Conservation (phyloP, 2,329 filamentous ascomycete species). For the Xylaria sp. region DNA sequence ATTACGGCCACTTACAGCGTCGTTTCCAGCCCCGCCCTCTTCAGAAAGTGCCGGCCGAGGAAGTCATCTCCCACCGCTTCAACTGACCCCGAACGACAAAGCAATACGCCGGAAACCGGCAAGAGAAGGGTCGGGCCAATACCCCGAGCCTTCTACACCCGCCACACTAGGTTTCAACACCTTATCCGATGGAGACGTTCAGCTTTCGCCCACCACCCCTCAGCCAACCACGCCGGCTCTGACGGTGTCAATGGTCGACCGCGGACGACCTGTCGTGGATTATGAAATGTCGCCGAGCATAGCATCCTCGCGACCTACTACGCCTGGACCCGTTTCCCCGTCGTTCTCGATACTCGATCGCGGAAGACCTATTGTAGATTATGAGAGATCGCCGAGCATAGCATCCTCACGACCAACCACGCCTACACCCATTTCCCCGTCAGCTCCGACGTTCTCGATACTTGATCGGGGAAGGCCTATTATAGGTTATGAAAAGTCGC, state of each 20-base stretch:
- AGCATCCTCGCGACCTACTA: neutral
- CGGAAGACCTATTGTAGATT: constrained; percentile 33
- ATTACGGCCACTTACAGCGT: constrained; percentile 9
- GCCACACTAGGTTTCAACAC: constrained; percentile 27
- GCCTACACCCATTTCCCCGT: constrained; percentile 19
- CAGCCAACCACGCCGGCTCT: constrained; percentile 28
- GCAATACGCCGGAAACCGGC: constrained; percentile 45
- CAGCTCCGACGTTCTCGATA: constrained; percentile 29
- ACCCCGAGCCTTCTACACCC: constrained; percentile 31
- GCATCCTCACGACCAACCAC: neutral
- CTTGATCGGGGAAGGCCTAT: constrained; percentile 35
- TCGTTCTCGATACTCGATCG: constrained; percentile 37
- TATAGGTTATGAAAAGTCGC: constrained; percentile 26
- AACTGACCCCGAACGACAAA: constrained; percentile 31
- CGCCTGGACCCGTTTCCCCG: constrained; percentile 19
- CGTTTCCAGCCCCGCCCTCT: constrained; percentile 37
- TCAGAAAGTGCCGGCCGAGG: constrained; percentile 28
- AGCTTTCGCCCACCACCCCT: constrained; percentile 36
- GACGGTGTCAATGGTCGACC: constrained; percentile 36
- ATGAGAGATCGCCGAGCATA: constrained; percentile 20
- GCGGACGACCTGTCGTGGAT: constrained; percentile 34
- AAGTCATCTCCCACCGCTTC: constrained; percentile 23
- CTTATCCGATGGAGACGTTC: constrained; percentile 37
- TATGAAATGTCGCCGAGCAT: constrained; percentile 22
- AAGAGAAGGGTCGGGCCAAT: constrained; percentile 21